These are phyloP conservation scores for Raphanus hybrid DNA, from an alignment of 441 rosid species.

Conservation along the genomic window DNA sequence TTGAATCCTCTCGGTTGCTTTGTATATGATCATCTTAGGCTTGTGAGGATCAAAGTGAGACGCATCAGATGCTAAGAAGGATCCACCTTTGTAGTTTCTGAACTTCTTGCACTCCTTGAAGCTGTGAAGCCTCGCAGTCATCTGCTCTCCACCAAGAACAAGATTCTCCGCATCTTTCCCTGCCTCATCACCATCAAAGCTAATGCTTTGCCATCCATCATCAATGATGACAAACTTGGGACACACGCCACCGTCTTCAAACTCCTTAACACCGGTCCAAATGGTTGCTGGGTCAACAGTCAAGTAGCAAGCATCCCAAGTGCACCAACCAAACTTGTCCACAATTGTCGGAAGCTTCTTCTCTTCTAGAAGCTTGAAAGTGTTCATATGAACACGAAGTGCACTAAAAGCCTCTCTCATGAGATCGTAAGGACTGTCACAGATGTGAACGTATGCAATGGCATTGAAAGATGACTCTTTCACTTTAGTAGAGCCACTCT, in stretches of 20 bases:
- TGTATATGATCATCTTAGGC: conserved; percentile 67
- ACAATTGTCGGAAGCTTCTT: conserved; percentile 55
- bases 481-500: conserved; percentile 66
- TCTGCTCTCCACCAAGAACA: conserved; percentile 81
- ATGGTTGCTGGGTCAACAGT: conserved; percentile 72
- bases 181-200: conserved; percentile 57
- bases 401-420: conserved; percentile 75
- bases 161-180: conserved; percentile 59
- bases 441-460: conserved; percentile 68
- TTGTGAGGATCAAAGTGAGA: conserved; percentile 55
- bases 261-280: conserved; percentile 75
- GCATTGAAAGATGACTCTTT: conserved; percentile 55
- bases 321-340: conserved; percentile 93
- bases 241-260: conserved; percentile 54
- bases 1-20: conserved; percentile 66
- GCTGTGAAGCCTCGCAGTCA: conserved; percentile 73
- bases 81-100: conserved; percentile 59
- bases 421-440: conserved; percentile 61
- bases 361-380: conserved; percentile 76
- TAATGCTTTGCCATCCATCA: conserved; percentile 92
- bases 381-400: conserved; percentile 66
- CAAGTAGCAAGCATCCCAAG: conserved; percentile 88
- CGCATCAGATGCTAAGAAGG: conserved; percentile 50
- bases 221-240: conserved; percentile 81
- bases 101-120: conserved; percentile 75